Evolutionary conservation across 192 early-diverging fungal genomes (phyloP), one percentile per base, ranked within the genome.

Genomic region (Lobosporangium transversale): DNA sequence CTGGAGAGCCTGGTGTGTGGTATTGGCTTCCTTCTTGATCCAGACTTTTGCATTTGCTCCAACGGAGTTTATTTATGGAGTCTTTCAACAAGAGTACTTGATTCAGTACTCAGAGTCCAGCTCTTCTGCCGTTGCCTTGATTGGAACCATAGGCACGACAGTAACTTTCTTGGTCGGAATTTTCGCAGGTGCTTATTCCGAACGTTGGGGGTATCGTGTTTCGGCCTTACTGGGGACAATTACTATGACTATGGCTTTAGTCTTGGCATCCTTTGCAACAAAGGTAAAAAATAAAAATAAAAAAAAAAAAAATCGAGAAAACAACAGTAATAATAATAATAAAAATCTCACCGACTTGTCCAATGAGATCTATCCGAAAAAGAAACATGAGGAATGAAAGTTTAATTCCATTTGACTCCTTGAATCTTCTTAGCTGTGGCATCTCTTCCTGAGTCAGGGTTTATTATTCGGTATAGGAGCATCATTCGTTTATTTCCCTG

Each of bases 391-490:
- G 2, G 17, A 40, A 14, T 10, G 37, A 14, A 14, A 14, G 7
- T 40, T 23, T 52, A 29, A 29, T 52, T 9, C 50, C 29, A 7
- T 24, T 27, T 17, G 7, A 29, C 50, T 54, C 31, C 31, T 58
- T 21, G 3, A 18, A 27, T 23, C 0, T 3, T 51, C 12, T 18
- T 50, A 90, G 84, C 58, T 90, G 0, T 93, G 91, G 91, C 90
- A 94, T 36, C 76, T 94, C 1, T 85, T 90, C 44, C 63, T 92
- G 27, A 87, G 91, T 1, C 93, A 94, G 62, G 91, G 90, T 2
- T 53, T 92, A 7, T 36, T 95, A 52, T 90, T 91, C 69, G 94
- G 94, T 5, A 64, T 89, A 26, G 92, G 92, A 0, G 68, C 80
- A 14, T 85, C 85, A 9, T 73, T 95, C 31, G 53, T 88, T 12